A percentile compares a stretch with the other conserved stretches of the same genome.
These are phyloP conservation scores for Chlamydomonas sphaeroides DNA, from an alignment of 139 green algal species.

Conservation along the genomic window DNA sequence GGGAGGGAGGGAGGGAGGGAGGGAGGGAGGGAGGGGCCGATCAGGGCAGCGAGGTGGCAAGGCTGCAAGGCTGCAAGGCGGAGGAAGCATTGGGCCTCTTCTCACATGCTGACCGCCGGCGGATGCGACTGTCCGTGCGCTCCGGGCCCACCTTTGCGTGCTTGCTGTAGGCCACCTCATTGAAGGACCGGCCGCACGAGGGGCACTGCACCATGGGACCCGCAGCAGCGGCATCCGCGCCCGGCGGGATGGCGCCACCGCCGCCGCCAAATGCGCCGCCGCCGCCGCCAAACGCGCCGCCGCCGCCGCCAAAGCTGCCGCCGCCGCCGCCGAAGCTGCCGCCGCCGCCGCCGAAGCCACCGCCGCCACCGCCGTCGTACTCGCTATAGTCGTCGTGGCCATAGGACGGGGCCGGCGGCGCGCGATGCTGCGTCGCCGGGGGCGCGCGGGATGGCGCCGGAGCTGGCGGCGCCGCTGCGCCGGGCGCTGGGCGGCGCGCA, in stretches of 20 bases:
- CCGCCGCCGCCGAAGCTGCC: not conserved
- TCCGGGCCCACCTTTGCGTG: slow-evolving; percentile 40
- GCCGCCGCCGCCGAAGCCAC: not conserved
- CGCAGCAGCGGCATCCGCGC: not conserved
- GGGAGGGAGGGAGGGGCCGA: not conserved
- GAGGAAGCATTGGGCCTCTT: no score
- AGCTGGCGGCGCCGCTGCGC: not conserved
- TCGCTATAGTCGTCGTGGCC: no score
- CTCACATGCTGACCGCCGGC: no score
- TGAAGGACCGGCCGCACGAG: slow-evolving; percentile 44
- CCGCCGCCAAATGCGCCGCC: slow-evolving; percentile 4
- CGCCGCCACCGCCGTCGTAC: no score
- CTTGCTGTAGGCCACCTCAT: slow-evolving; percentile 44
- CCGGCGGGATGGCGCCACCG: not conserved
- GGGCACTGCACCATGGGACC: slow-evolving; percentile 41
- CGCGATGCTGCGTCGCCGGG: no score
- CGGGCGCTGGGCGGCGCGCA: not conserved
- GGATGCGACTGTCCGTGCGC: not conserved
- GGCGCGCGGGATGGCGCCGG: not conserved
- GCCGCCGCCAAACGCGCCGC: not conserved
- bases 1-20: not conserved
- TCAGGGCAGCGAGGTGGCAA: not conserved
- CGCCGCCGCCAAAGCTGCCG: not conserved
- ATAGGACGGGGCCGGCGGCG: no score
- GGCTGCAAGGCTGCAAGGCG: no score